Conservation (phyloP, 306 rosid genomes). For the Pachyrhizus erosus region DNA sequence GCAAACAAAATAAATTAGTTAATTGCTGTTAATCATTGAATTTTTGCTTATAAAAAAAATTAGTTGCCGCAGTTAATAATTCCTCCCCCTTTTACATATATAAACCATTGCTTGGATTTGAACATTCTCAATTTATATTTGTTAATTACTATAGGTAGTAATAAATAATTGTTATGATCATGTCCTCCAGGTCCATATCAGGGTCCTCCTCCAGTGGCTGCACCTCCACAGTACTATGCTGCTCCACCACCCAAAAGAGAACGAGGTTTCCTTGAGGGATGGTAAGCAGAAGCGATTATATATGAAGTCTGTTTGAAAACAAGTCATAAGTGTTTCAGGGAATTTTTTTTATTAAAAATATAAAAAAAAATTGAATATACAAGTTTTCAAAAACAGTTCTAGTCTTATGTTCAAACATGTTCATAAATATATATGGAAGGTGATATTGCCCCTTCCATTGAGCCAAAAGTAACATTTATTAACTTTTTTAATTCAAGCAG, state of each 20-base stretch:
- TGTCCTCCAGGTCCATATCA: constrained; percentile 62
- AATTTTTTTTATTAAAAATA: too few species aligned
- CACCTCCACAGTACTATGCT: constrained; percentile 72
- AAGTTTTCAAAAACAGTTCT: too few species aligned
- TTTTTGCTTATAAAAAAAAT: too few species aligned
- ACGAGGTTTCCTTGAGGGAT: constrained; percentile 79
- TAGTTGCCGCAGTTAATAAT: background rate
- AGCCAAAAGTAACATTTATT: constrained; percentile 20
- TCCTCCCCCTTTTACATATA: background rate
- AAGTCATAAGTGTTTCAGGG: too few species aligned
- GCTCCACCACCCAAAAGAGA: constrained; percentile 57
- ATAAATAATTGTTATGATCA: background rate
- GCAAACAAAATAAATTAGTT: background rate
- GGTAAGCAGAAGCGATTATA: too few species aligned
- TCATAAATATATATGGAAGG: background rate
- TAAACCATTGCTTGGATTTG: too few species aligned
- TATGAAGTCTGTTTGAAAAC: too few species aligned
- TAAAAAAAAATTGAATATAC: too few species aligned
- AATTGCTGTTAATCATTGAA: background rate
- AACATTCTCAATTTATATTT: too few species aligned
- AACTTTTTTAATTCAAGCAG: background rate
- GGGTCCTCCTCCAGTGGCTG: constrained; percentile 70
- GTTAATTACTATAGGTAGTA: background rate
- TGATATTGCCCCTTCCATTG: constrained; percentile 24
- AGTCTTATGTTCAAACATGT: too few species aligned